Percentiles rank a stretch among this genome's conserved stretches.
Conservation (phyloP, 371 early-diverging fungal species). For the Nematocida displodere region DNA sequence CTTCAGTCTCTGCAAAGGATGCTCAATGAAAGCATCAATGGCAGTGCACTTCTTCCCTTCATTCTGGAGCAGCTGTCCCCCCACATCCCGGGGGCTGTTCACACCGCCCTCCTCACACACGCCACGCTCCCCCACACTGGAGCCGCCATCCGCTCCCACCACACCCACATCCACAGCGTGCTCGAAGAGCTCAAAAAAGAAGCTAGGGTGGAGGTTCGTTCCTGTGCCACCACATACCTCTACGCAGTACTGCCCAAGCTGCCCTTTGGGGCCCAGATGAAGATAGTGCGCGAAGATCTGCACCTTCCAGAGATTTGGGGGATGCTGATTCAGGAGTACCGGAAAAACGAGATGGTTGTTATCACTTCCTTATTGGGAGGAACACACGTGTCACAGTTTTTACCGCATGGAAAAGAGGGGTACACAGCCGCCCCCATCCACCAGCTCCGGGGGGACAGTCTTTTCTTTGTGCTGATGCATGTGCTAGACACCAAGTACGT, state of each 20-base stretch:
- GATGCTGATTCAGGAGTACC: slow-evolving; percentile 5
- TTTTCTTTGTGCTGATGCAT: slow-evolving; percentile 5
- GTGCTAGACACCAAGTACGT: slow-evolving; percentile 18
- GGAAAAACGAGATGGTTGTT: slow-evolving; percentile 3
- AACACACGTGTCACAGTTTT: not conserved
- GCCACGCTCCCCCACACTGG: no score
- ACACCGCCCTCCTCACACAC: no score
- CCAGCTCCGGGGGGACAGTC: not conserved
- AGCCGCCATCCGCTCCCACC: no score
- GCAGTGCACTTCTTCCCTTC: no score
- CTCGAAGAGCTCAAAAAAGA: no score
- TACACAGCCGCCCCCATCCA: not conserved
- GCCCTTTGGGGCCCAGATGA: not conserved
- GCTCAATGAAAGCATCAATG: no score
- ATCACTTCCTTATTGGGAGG: slow-evolving; percentile 10
- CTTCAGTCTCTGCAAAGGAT: no score
- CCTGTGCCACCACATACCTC: not conserved
- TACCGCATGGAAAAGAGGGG: not conserved
- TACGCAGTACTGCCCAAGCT: not conserved
- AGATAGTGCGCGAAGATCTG: not conserved
- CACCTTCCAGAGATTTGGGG: not conserved
- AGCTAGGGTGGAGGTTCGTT: not conserved
- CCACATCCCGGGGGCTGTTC: no score
- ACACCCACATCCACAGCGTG: no score
- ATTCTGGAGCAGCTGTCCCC: no score